Base-by-base conservation (phyloP, 1,284 basidiomycete genomes). In the Vanrija humicola region DNA sequence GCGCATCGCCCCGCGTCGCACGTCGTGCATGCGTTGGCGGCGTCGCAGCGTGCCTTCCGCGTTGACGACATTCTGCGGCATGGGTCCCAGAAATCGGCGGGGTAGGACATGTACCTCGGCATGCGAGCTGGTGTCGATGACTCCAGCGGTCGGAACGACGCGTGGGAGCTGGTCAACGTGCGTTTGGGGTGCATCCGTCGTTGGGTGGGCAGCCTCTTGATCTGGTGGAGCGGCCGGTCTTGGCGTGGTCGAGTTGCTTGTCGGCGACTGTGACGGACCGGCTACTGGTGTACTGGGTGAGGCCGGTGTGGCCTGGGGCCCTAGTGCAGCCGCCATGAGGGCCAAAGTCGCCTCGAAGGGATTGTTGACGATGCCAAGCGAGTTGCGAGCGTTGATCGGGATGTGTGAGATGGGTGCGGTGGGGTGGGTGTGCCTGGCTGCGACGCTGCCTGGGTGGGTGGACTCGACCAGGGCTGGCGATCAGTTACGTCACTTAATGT, bases 21-120 rank as follows among this genome's bases (percentile, higher is more conserved):
- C 25, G 5, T 61, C 48, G 9, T 52, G 48, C 3, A 70, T 52
- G 5, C 52, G 45, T n/a, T 55, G 12, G 29, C 62, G 57, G 25
- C 58, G 64, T 38, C 64, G 64, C n/a, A 59, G 39, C 0, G 55
- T 60, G 21, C 66, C 58, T 3, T 52, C 49, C 2, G 63, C 64
- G 49, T 68, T 65, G 15, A 58, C 52, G 1, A 65, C 58, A 23
- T 55, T 59, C 26, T 66, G 61, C 1, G 74, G 74, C 42, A 75
- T 65, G 5, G 66, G 68, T 2, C 73, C 73, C 3, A 75, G 58
- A 55, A 74, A 75, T 5, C 72, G 63, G 5, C 74, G 62, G 15
- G 63, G 61, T 7, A 69, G 58, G 47, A 65, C 58, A 60, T 73
- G 71, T 1, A 18, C n/a, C 0, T 48, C 44, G 7, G 25, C 45